Evolutionary conservation across 164 flowering plant genomes (phyloP), one percentile per base, ranked within the genome.

Genomic region (Cinnamomum micranthum): DNA sequence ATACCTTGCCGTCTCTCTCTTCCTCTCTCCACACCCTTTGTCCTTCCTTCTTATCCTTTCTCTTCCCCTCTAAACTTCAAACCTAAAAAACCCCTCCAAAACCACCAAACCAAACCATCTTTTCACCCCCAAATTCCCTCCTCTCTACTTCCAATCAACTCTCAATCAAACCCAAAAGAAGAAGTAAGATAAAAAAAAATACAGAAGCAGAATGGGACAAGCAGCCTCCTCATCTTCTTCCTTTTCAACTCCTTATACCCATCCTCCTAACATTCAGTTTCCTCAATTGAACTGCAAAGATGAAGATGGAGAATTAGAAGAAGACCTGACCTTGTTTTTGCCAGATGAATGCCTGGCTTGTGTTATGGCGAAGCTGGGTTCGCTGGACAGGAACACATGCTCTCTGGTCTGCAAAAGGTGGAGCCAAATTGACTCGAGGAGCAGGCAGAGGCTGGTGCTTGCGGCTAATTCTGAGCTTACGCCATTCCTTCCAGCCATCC

Each of bases 281-380:
- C 31, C 31, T 28, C 4, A 0, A 28, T 28, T 28, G 31, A 31
- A 0, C 33, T 31, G 33, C 33, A 31, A 31, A 31, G 51, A 6
- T 20, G 6, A 20, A 33, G 70, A 15, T 15, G 69, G 73, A 6
- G 70, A 71, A 2, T 24, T 20, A 14, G 63, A 22, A 19, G 80
- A 81, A 19, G 80, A 81, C 72, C 60, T 72, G 6, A 81, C 80
- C 1, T 20, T 73, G 6, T 6, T 47, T 10, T 19, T 81, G n/a
- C 83, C 83, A 6, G 83, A 81, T 22, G 83, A 81, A 64, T 81
- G 83, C 77, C 59, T 81, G 65, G 75, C 73, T 7, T 24, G 47
- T 15, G 70, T 78, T 3, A 78, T 81, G 59, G 69, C 70, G 17
- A 73, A 70, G 65, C 77, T 81, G 41, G 68, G 72, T 6, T 73